Base-by-base conservation (phyloP, 129 eudicot species). In the Centella asiatica region DNA sequence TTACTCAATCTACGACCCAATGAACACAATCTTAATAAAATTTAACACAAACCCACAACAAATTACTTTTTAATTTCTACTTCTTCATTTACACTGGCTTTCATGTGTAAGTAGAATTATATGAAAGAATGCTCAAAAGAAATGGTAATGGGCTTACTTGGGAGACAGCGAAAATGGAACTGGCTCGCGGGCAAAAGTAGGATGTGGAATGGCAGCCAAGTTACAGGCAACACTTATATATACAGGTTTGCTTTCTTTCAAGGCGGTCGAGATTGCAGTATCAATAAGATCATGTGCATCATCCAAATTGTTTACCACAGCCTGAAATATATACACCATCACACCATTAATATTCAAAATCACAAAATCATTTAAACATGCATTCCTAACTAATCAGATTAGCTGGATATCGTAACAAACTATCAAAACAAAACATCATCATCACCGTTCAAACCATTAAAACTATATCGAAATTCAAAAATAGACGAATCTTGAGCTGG, bases 211-310 rank as follows among this genome's bases (percentile, higher is more conserved):
- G 1, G 86, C 95, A 10, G 87, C 66, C 73, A 86, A 67, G 73
- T 86, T 86, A 60, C 95, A 86, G 44, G 84, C 69, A 3, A 86
- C 55, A 72, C 95, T 86, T 63, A 86, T 86, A 62, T 86, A 86
- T 19, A 82, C 89, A 14, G 95, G 95, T 67, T 86, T 86, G 64
- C 95, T 86, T 69, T 86, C 89, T 70, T 82, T 86, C 72, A 86
- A 52, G 36, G 95, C 86, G 29, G 95, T 86, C 0, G 95, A 74
- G 22, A 86, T 86, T 10, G 89, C 95, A 8, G 89, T 86, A 65
- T 86, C 95, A 13, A 86, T 86, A 53, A 72, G 64, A 56, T 79
- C 89, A 64, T 86, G 95, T 23, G 95, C 95, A 72, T 80, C 86
- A 20, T 86, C 95, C 82, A 86, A 52, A 69, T 82, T 77, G 63